These are phyloP conservation scores for Phialocephala sp. DNA, from an alignment of 2,329 filamentous ascomycete species.

Conservation along the genomic window DNA sequence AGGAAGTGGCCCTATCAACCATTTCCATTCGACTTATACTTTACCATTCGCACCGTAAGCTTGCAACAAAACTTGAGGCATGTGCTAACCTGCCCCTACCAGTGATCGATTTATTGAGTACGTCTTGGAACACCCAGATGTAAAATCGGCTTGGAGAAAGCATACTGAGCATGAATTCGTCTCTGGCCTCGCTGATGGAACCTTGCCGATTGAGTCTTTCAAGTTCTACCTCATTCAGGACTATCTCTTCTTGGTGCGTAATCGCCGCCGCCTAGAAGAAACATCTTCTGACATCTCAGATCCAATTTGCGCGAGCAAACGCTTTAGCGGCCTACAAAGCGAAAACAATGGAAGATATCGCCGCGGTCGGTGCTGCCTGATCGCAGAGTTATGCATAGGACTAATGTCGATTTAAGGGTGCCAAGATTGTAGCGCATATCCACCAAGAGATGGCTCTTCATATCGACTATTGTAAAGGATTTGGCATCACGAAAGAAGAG, in stretches of 20 bases:
- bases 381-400: neutral
- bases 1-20: conserved; percentile 76
- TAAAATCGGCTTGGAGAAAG: conserved; percentile 73
- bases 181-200: conserved; percentile 74
- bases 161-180: conserved; percentile 88
- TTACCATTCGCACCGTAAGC: conserved; percentile 68
- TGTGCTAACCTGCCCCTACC: conserved; percentile 4
- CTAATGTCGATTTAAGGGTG: conserved; percentile 51
- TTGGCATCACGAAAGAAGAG: conserved; percentile 75
- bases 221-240: conserved; percentile 91
- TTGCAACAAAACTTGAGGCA: neutral
- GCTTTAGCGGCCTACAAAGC: conserved; percentile 86
- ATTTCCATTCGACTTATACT: conserved; percentile 74
- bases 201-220: conserved; percentile 76
- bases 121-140: conserved; percentile 74
- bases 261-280: neutral
- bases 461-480: conserved; percentile 79
- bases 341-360: conserved; percentile 74
- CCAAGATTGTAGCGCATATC: conserved; percentile 77
- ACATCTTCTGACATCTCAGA: conserved; percentile 50
- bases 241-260: conserved; percentile 80
- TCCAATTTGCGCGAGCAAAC: conserved; percentile 87
- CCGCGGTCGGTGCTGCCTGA: conserved; percentile 57
- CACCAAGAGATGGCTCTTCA: conserved; percentile 82
- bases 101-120: conserved; percentile 85